Conservation (phyloP, 2,329 filamentous ascomycete species). For the Fusarium succisae region DNA sequence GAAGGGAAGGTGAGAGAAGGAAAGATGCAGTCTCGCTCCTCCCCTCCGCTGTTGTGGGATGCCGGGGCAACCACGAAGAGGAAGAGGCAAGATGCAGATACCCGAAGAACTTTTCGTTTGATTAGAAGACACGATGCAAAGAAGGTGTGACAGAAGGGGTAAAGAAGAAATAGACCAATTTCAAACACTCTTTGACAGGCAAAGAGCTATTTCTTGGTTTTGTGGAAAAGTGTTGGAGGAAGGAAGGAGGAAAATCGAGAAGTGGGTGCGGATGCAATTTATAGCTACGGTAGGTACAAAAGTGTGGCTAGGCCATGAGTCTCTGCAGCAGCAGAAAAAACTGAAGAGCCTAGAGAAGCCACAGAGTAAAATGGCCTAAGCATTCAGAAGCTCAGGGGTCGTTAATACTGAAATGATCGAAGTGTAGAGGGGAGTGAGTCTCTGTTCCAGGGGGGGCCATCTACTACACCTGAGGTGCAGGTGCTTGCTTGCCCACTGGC, state of each 20-base stretch:
- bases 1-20: background rate
- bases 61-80: background rate
- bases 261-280: slow-evolving; percentile 2
- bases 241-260: background rate
- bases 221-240: slow-evolving; percentile 1
- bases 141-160: background rate
- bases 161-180: background rate
- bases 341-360: background rate
- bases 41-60: background rate
- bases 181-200: background rate
- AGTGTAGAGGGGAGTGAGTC: background rate
- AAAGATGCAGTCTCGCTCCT: background rate
- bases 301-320: background rate
- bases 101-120: background rate
- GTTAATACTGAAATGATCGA: background rate
- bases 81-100: background rate
- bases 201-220: background rate
- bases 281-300: background rate
- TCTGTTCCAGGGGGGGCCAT: background rate
- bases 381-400: background rate
- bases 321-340: background rate
- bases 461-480: background rate
- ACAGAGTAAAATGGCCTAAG: background rate
- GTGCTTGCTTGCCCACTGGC: background rate
- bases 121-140: background rate